phyloP scores from a whole-genome alignment of 1,284 basidiomycete species.

The Ganoderma sp. region DNA sequence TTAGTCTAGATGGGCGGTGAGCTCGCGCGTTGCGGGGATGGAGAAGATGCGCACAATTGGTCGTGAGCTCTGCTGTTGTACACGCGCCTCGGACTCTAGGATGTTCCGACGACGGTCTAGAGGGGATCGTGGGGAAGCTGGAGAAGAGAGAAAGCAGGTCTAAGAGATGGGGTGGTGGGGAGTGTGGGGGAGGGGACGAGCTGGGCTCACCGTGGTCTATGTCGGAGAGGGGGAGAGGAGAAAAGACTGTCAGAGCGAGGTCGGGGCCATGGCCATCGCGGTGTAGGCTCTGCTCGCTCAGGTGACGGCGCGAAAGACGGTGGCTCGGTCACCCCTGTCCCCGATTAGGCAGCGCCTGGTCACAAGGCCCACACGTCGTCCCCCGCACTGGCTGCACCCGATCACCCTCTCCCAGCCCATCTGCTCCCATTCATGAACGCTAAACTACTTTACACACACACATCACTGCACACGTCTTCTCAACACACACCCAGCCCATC shows the following conservation, averaged over 20 bases:
- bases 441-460: constrained; percentile 20
- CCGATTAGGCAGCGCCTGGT: constrained; percentile 31
- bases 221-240: constrained; percentile 22
- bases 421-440: constrained; percentile 23
- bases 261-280: constrained; percentile 26
- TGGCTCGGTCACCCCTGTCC: constrained; percentile 35
- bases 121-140: constrained; percentile 29
- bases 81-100: constrained; percentile 34
- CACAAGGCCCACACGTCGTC: constrained; percentile 31
- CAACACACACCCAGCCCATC: constrained; percentile 12
- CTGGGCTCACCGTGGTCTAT: constrained; percentile 30
- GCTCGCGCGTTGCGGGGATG: constrained; percentile 16
- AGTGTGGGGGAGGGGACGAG: constrained; percentile 17
- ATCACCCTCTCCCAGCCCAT: constrained; percentile 22
- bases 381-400: constrained; percentile 28
- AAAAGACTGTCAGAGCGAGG: constrained; percentile 16
- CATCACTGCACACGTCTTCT: constrained; percentile 12
- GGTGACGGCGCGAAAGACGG: constrained; percentile 33
- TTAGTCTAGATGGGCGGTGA: constrained; percentile 30
- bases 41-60: constrained; percentile 24
- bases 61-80: constrained; percentile 33
- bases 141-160: constrained; percentile 18
- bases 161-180: constrained; percentile 16
- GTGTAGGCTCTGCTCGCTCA: constrained; percentile 30
- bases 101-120: constrained; percentile 34